Percentiles rank a stretch among this genome's conserved stretches.
Conservation (phyloP, 2,329 filamentous ascomycete genomes). For the Westerdykella ornata region DNA sequence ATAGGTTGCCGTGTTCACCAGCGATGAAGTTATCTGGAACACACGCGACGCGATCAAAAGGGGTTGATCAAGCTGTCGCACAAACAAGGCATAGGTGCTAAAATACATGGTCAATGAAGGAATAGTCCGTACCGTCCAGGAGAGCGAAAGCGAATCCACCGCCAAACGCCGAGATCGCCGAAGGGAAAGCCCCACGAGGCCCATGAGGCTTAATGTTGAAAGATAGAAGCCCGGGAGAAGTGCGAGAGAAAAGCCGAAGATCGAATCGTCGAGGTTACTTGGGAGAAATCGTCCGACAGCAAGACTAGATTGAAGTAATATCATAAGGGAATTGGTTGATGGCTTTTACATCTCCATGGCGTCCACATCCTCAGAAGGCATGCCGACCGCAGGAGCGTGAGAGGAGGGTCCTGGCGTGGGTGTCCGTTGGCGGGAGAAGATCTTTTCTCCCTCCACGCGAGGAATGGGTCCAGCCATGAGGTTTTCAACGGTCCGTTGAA, state of each 20-base stretch:
- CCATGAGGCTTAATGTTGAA: neutral
- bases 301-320: constrained; percentile 13
- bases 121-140: constrained; percentile 13
- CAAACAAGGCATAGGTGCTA: constrained; percentile 19
- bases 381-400: constrained; percentile 11
- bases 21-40: constrained; percentile 5
- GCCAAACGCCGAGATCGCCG: constrained; percentile 28
- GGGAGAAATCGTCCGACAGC: constrained; percentile 14
- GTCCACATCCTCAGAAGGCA: constrained; percentile 21
- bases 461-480: constrained; percentile 34
- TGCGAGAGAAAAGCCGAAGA: constrained; percentile 1
- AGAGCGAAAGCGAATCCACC: constrained; percentile 27
- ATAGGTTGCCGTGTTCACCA: constrained; percentile 2
- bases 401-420: constrained; percentile 21
- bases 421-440: constrained; percentile 33
- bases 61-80: constrained; percentile 33
- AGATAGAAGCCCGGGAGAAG: neutral
- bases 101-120: constrained; percentile 24
- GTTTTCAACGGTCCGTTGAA: constrained; percentile 32
- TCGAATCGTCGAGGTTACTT: constrained; percentile 15
- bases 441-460: constrained; percentile 34
- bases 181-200: constrained; percentile 16
- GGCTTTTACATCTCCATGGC: constrained; percentile 27
- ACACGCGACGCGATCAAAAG: constrained; percentile 27
- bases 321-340: neutral